These are phyloP conservation scores for Athelia sp. DNA, from an alignment of 1,284 basidiomycete species.

Conservation along the genomic window DNA sequence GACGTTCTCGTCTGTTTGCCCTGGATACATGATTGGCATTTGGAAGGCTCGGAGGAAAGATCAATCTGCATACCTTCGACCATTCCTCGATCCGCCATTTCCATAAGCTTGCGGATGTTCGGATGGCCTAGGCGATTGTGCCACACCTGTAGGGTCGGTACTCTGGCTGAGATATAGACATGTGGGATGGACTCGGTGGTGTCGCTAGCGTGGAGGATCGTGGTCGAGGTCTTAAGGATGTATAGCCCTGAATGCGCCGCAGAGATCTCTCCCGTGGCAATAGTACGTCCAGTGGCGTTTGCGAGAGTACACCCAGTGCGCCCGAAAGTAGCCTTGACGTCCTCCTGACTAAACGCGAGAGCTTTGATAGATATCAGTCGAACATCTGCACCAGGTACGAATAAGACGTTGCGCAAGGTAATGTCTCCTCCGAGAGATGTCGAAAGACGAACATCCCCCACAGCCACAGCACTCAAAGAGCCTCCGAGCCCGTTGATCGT, in stretches of 20 bases:
- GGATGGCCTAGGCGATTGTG: slow-evolving; percentile 27
- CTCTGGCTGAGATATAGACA: slow-evolving; percentile 2
- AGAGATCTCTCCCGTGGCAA: not conserved
- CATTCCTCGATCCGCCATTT: slow-evolving; percentile 19
- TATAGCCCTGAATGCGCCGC: not conserved
- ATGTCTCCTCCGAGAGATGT: slow-evolving; percentile 14
- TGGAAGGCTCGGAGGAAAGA: slow-evolving; percentile 14
- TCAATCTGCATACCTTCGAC: slow-evolving; percentile 27
- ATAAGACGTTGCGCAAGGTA: slow-evolving; percentile 16
- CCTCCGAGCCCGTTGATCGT: slow-evolving; percentile 25
- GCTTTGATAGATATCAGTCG: slow-evolving; percentile 19
- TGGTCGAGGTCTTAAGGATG: not conserved
- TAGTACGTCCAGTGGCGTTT: not conserved
- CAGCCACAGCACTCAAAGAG: slow-evolving; percentile 23
- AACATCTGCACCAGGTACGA: slow-evolving; percentile 18
- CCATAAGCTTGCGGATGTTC: slow-evolving; percentile 17
- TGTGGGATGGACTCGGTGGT: slow-evolving; percentile 10
- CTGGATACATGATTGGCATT: slow-evolving; percentile 17
- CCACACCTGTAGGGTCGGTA: slow-evolving; percentile 23
- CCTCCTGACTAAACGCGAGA: slow-evolving; percentile 2
- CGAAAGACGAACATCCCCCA: slow-evolving; percentile 22
- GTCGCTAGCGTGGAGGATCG: too few relatives aligned
- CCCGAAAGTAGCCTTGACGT: not conserved
- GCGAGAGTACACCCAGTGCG: not conserved
- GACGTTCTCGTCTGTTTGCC: slow-evolving; percentile 8